A percentile compares a stretch with the other conserved stretches of the same genome.
phyloP scores from a whole-genome alignment of 139 green algal species.

The Deuterostichococcus epilithicus region DNA sequence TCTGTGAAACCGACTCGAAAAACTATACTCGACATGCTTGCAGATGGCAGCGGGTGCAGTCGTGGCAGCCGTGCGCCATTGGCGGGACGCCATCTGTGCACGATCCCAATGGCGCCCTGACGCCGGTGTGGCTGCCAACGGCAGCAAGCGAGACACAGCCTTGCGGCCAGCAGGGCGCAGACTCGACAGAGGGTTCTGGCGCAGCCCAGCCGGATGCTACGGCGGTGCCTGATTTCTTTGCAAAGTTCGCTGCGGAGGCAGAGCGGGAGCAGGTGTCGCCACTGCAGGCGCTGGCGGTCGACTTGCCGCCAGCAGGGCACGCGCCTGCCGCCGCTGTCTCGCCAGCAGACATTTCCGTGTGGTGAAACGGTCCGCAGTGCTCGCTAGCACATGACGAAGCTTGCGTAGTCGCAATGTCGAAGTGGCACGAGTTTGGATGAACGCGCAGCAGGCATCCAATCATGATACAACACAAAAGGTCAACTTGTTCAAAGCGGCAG shows the following conservation, averaged over 20 bases:
- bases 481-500: too few species aligned
- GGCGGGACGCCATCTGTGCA: slow-evolving; percentile 33
- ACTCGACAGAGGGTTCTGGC: background rate
- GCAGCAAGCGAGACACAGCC: too few species aligned
- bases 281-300: background rate
- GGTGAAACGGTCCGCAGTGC: background rate
- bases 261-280: background rate
- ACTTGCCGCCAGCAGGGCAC: background rate
- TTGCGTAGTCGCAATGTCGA: too few species aligned
- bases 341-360: background rate
- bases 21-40: slow-evolving; percentile 1
- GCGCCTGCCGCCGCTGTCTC: background rate
- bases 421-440: too few species aligned
- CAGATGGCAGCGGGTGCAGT: slow-evolving; percentile 12
- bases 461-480: too few species aligned
- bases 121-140: slow-evolving; percentile 6
- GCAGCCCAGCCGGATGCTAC: background rate
- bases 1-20: too few species aligned
- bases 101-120: slow-evolving; percentile 23
- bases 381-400: too few species aligned
- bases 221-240: background rate
- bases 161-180: background rate
- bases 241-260: background rate
- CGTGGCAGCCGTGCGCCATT: slow-evolving; percentile 49
- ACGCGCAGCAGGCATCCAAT: too few species aligned